Conservation (phyloP, 2,329 filamentous ascomycete species). For the Arthrobotrys pseudoclavata region DNA sequence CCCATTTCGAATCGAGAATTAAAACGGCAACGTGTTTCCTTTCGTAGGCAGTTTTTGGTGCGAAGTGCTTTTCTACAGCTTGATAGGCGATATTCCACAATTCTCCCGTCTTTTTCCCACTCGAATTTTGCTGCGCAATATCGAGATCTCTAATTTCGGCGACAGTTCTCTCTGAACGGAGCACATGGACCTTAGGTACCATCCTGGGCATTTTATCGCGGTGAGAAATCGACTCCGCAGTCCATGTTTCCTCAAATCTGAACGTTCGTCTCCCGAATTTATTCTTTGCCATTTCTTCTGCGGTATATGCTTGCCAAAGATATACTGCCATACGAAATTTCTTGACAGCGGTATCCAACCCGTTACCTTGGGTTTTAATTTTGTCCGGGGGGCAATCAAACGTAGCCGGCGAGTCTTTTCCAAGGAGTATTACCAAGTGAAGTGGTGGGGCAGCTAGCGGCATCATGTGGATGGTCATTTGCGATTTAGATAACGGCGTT, state of each 20-base stretch:
- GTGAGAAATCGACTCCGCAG: slow-evolving; percentile 81
- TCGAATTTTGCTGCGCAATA: slow-evolving; percentile 80
- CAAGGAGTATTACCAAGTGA: slow-evolving; percentile 88
- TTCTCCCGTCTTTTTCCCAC: slow-evolving; percentile 78
- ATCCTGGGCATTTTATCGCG: slow-evolving; percentile 85
- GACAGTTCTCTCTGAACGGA: slow-evolving; percentile 85
- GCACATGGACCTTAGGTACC: slow-evolving; percentile 89
- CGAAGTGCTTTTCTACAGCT: slow-evolving; percentile 72
- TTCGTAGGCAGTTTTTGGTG: slow-evolving; percentile 72
- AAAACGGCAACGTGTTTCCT: slow-evolving; percentile 89
- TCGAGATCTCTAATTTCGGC: slow-evolving; percentile 84
- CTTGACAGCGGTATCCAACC: slow-evolving; percentile 80
- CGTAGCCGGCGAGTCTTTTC: slow-evolving; percentile 86
- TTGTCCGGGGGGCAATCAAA: slow-evolving; percentile 81
- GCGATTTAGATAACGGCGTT: slow-evolving; percentile 47
- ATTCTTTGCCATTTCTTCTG: slow-evolving; percentile 94
- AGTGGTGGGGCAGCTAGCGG: slow-evolving; percentile 75
- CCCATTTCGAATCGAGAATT: slow-evolving; percentile 90
- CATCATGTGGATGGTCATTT: slow-evolving; percentile 61
- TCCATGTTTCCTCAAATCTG: slow-evolving; percentile 95
- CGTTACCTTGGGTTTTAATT: slow-evolving; percentile 79
- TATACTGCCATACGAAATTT: slow-evolving; percentile 97
- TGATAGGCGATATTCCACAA: slow-evolving; percentile 83
- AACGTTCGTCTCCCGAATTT: slow-evolving; percentile 87
- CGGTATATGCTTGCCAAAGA: slow-evolving; percentile 96